Evolutionary conservation across 306 rosid genomes (phyloP), one percentile per base, ranked within the genome.

Genomic region (Prosopis cineraria): DNA sequence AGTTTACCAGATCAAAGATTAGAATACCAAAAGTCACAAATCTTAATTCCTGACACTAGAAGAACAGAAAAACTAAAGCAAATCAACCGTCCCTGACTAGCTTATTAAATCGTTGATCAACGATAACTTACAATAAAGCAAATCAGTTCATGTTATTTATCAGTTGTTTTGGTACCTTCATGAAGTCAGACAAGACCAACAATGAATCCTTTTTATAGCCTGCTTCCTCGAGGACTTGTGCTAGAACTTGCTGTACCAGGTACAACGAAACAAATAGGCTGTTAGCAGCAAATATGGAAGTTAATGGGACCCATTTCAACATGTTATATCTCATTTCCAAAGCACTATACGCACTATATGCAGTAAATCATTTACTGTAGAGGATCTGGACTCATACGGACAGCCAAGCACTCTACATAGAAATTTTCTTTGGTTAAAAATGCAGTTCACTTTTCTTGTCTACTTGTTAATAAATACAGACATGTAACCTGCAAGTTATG

Each of bases 151-250:
- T 64, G 69, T 17, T 30, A 77, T 17, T 52, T 66, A 60, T 80
- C 25, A 44, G 56, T 20, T 29, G 55, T 70, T 37, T 72, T 34
- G 20, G 68, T 90, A 91, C 97, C 97, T 87, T 88, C 82, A 82
- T 78, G 87, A 90, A 91, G 88, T 91, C 94, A 16, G 89, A 82
- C 76, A 88, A 77, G 75, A 80, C 84, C 68, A 91, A 71, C 37
- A 75, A 78, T 34, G 94, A 87, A 78, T 87, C 91, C 82, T 75
- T 91, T 72, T 84, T 53, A 78, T 88, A 90, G 74, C 94, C 94
- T 36, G 94, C 88, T 68, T 91, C 97, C 86, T 88, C 93, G 19
- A 91, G 93, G 70, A 91, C 90, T 59, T 71, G 89, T 47, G 81
- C 73, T 79, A 91, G 78, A 74, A 91, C 94, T 82, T 88, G 87